A percentile compares a stretch with the other conserved stretches of the same genome.
phyloP scores from a whole-genome alignment of 164 flowering plant genomes.

The Aristolochia californica region DNA sequence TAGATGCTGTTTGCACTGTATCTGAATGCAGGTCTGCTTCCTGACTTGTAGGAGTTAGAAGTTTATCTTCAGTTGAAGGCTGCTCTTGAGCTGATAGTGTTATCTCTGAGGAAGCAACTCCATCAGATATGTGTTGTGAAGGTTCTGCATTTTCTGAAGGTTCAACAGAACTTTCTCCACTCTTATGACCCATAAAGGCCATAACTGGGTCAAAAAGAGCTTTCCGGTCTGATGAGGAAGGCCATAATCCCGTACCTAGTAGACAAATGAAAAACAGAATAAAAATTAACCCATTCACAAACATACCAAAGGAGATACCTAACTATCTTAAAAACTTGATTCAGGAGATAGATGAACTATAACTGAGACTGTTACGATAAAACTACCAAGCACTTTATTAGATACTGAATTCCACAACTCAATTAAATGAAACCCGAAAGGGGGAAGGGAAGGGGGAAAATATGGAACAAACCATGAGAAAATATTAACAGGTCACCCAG shows the following conservation, averaged over 20 bases:
- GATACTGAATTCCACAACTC: too few species aligned
- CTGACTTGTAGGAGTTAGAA: conserved; percentile 15
- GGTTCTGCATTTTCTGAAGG: conserved; percentile 24
- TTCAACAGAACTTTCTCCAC: conserved; percentile 35
- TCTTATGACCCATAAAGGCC: conserved; percentile 77
- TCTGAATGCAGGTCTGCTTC: conserved; percentile 18
- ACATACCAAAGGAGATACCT: too few species aligned
- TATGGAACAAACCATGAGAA: too few species aligned
- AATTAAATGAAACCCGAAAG: too few species aligned
- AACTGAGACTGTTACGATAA: too few species aligned
- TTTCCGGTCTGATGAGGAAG: conserved; percentile 50
- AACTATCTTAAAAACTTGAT: too few species aligned
- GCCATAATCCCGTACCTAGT: conserved; percentile 65
- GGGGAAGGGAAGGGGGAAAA: too few species aligned
- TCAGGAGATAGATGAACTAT: too few species aligned
- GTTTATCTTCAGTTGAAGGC: conserved; percentile 23
- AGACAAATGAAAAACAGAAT: conserved; percentile 1
- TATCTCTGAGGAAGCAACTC: conserved; percentile 14
- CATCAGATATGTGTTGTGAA: conserved; percentile 16
- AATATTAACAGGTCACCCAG: too few species aligned
- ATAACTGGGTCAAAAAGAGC: conserved; percentile 69
- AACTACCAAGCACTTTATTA: too few species aligned
- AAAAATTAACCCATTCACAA: background rate
- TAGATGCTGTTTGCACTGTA: conserved; percentile 7
- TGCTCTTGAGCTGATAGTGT: conserved; percentile 18